phyloP scores from a whole-genome alignment of 306 rosid genomes.

The Cicer cuneatum region DNA sequence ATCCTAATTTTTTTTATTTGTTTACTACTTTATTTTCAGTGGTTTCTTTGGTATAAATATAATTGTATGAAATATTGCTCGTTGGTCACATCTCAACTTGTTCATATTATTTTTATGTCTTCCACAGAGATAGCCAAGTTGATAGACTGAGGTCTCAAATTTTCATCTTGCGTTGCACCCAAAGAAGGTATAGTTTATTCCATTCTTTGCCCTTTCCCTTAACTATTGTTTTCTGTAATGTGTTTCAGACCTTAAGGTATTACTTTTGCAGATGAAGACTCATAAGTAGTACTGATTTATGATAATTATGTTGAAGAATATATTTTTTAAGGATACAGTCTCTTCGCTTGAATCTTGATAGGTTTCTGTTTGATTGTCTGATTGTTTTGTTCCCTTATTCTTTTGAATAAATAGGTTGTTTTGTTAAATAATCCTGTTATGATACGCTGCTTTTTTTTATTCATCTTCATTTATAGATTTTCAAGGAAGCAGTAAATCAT shows the following conservation, averaged over 20 bases:
- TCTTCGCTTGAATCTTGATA: conserved; percentile 7
- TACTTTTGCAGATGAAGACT: not conserved
- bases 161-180: conserved; percentile 86
- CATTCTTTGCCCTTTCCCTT: not conserved
- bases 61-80: conserved; percentile 21
- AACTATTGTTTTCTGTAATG: not conserved
- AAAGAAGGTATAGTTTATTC: conserved; percentile 68
- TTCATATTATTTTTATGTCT: conserved; percentile 38
- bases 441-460: not conserved
- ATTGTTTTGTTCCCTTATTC: not conserved
- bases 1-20: not conserved
- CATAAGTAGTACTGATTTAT: not conserved
- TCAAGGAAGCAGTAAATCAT: not conserved
- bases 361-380: conserved; percentile 1
- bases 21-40: conserved; percentile 37
- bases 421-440: too few species aligned
- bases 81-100: conserved; percentile 28
- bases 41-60: conserved; percentile 11
- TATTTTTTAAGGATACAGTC: not conserved
- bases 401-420: not conserved
- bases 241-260: not conserved
- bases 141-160: conserved; percentile 70
- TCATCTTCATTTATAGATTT: not conserved
- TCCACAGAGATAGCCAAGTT: conserved; percentile 72
- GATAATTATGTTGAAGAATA: not conserved